A percentile compares a stretch with the other conserved stretches of the same genome.
Conservation (phyloP, 202 grass and related monocot genomes). For the Musa balbisiana region DNA sequence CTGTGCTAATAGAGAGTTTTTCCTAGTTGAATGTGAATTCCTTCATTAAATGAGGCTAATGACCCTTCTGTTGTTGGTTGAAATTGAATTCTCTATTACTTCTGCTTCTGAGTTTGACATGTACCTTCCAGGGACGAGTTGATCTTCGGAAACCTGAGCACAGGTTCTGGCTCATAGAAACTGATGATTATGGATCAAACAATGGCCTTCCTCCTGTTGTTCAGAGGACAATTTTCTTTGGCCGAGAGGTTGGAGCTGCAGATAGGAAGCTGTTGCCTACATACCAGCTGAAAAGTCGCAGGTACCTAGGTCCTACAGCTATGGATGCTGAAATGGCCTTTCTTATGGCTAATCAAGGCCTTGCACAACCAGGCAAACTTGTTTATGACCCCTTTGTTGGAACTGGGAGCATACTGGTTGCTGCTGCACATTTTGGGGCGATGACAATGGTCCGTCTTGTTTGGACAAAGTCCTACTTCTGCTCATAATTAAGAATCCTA, state of each 20-base stretch:
- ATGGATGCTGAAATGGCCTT: constrained; percentile 98
- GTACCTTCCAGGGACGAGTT: constrained; percentile 56
- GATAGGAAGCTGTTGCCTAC: constrained; percentile 81
- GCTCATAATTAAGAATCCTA: background rate
- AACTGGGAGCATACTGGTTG: constrained; percentile 86
- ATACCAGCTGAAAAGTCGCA: constrained; percentile 90
- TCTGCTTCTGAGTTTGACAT: background rate
- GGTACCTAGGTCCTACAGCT: constrained; percentile 82
- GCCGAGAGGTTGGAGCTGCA: constrained; percentile 73
- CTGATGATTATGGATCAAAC: constrained; percentile 72
- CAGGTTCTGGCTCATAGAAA: constrained; percentile 88
- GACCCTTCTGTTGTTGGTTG: background rate
- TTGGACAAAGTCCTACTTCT: background rate
- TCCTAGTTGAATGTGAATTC: background rate
- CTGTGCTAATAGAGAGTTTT: background rate
- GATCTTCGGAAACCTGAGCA: constrained; percentile 70
- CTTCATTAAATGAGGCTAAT: background rate
- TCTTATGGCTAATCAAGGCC: constrained; percentile 93
- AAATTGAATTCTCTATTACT: too few relatives aligned
- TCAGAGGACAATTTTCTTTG: constrained; percentile 85
- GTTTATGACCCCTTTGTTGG: constrained; percentile 95
- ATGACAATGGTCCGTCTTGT: constrained; percentile 86
- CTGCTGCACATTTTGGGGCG: constrained; percentile 90
- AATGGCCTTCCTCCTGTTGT: constrained; percentile 80
- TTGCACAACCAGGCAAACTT: constrained; percentile 52